Evolutionary conservation across 495 filamentous ascomycete genomes (phyloP).

Genomic region (Friedmanniomyces simplex): DNA sequence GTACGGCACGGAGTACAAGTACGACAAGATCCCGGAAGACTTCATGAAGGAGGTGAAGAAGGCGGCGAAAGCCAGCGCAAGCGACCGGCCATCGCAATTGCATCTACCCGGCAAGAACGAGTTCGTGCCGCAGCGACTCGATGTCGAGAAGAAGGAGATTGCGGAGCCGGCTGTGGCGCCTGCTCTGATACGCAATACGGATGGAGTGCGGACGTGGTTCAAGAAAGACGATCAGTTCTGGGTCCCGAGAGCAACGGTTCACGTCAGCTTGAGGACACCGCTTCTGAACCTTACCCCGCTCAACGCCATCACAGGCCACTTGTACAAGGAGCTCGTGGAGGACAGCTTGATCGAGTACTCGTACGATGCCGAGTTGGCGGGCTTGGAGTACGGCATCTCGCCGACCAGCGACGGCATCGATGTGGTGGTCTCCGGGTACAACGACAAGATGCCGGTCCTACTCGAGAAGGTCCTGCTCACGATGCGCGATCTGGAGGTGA

Average conservation of each 20-base stretch:
- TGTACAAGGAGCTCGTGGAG: slow-evolving; percentile 80
- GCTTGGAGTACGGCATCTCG: slow-evolving; percentile 70
- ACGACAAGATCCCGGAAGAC: slow-evolving; percentile 68
- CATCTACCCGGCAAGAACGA: slow-evolving; percentile 90
- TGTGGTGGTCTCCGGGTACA: slow-evolving; percentile 79
- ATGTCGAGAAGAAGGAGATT: slow-evolving; percentile 88
- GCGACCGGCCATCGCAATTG: slow-evolving; percentile 55
- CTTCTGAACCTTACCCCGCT: slow-evolving; percentile 66
- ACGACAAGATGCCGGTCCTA: slow-evolving; percentile 87
- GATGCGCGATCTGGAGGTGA: slow-evolving; percentile 75
- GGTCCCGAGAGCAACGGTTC: slow-evolving; percentile 87
- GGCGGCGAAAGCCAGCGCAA: slow-evolving; percentile 47
- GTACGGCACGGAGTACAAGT: slow-evolving; percentile 93
- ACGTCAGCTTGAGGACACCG: slow-evolving; percentile 70
- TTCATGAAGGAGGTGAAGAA: slow-evolving; percentile 58
- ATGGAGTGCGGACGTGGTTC: slow-evolving; percentile 78
- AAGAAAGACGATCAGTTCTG: slow-evolving; percentile 99
- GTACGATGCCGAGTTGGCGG: slow-evolving; percentile 91
- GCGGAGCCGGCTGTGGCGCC: slow-evolving; percentile 62
- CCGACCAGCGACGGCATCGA: slow-evolving; percentile 63
- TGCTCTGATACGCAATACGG: slow-evolving; percentile 79
- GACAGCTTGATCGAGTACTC: slow-evolving; percentile 91
- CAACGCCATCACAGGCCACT: slow-evolving; percentile 61
- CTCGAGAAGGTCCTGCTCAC: slow-evolving; percentile 81
- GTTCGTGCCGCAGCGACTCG: slow-evolving; percentile 88